These are phyloP conservation scores for Dendrocalamus sinicus DNA, from an alignment of 176 grass and related monocot genomes.

Conservation along the genomic window DNA sequence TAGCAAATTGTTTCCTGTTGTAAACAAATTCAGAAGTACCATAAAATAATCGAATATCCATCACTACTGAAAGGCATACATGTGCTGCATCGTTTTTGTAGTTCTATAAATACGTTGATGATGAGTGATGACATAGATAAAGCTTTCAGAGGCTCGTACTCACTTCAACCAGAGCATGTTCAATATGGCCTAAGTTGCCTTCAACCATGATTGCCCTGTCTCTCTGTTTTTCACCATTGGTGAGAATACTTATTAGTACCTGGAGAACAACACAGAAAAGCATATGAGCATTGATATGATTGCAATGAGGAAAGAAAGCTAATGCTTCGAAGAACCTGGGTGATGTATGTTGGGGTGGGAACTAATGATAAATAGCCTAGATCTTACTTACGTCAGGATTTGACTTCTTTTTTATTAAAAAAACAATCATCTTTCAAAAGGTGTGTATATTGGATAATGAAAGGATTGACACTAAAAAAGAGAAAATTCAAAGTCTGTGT, in stretches of 20 bases:
- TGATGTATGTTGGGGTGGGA: not conserved
- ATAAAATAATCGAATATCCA: not conserved
- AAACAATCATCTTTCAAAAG: not conserved
- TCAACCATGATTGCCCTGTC: constrained; percentile 56
- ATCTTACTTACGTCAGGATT: not conserved
- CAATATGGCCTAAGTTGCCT: constrained; percentile 50
- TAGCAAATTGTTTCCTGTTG: not conserved
- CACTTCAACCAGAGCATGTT: constrained; percentile 65
- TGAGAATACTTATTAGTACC: constrained; percentile 66
- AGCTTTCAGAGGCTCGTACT: constrained; percentile 28
- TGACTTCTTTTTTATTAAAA: not conserved
- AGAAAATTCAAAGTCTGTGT: too few species aligned
- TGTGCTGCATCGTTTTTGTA: not conserved
- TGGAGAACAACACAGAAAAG: constrained; percentile 39
- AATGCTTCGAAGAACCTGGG: constrained; percentile 10
- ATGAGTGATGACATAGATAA: not conserved
- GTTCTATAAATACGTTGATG: not conserved
- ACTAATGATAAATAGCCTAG: not conserved
- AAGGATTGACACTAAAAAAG: too few species aligned
- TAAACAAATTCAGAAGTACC: not conserved
- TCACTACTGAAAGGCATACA: not conserved
- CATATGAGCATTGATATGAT: constrained; percentile 17
- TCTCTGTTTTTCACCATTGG: constrained; percentile 67
- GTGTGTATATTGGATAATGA: not conserved
- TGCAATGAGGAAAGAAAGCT: constrained; percentile 1